Conservation (phyloP, 2,329 filamentous ascomycete species). For the Microthyrium microscopicum region DNA sequence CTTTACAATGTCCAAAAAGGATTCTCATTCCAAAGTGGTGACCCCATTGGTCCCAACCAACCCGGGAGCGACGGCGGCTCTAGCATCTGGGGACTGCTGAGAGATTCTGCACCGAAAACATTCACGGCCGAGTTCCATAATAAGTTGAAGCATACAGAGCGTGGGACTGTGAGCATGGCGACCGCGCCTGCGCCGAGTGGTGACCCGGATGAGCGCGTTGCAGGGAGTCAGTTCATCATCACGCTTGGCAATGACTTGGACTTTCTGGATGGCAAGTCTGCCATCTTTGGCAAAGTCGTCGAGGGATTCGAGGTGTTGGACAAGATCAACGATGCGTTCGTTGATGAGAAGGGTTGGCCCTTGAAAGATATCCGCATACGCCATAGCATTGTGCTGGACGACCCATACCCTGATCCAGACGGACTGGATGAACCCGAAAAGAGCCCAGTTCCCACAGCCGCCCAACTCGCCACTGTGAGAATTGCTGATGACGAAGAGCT, state of each 20-base stretch:
- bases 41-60: constrained; percentile 76
- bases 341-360: constrained; percentile 71
- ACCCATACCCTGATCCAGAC: constrained; percentile 71
- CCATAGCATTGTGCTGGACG: constrained; percentile 81
- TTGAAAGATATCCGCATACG: constrained; percentile 90
- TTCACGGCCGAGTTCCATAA: constrained; percentile 75
- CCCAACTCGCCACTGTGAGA: constrained; percentile 77
- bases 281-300: constrained; percentile 86
- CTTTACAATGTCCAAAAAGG: constrained; percentile 83
- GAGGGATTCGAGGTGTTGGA: constrained; percentile 90
- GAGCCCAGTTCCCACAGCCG: constrained; percentile 66
- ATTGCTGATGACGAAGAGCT: constrained; percentile 81
- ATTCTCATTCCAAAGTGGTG: constrained; percentile 92
- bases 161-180: constrained; percentile 95
- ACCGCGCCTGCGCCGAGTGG: constrained; percentile 54
- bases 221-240: constrained; percentile 85
- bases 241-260: constrained; percentile 81
- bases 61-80: constrained; percentile 78
- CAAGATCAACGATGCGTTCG: constrained; percentile 80
- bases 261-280: constrained; percentile 82
- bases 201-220: constrained; percentile 70
- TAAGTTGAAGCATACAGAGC: constrained; percentile 75
- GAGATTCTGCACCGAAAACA: constrained; percentile 44
- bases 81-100: constrained; percentile 77
- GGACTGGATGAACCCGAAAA: constrained; percentile 60